Evolutionary conservation across 305 asterid species (phyloP).

Genomic region (Solanum hybrid): DNA sequence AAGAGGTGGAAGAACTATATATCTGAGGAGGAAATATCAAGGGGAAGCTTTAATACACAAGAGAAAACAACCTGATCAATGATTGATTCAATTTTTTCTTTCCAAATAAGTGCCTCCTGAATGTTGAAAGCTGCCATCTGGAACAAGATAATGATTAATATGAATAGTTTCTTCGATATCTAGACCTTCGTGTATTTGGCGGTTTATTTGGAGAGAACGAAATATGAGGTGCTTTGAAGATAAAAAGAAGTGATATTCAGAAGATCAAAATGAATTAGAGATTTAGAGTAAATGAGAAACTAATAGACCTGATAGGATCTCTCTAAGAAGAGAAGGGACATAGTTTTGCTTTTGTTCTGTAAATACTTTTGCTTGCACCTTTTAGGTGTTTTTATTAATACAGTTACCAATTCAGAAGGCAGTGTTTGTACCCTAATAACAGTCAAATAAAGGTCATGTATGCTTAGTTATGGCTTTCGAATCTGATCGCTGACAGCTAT

Average conservation of each 20-base stretch:
- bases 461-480: background rate
- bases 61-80: conserved; percentile 73
- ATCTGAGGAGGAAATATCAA: conserved; percentile 16
- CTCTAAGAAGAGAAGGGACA: background rate
- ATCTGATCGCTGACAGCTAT: background rate
- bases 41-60: background rate
- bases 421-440: background rate
- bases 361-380: background rate
- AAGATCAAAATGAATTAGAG: background rate
- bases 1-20: background rate
- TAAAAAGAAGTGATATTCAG: background rate
- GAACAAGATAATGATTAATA: conserved; percentile 1
- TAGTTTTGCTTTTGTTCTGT: background rate
- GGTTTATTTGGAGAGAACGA: background rate
- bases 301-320: background rate
- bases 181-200: background rate
- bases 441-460: background rate
- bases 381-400: background rate
- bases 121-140: conserved; percentile 99
- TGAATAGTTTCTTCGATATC: background rate
- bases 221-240: background rate
- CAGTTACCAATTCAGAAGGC: background rate
- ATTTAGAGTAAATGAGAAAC: background rate
- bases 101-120: conserved; percentile 69
- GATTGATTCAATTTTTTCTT: conserved; percentile 57